phyloP scores from a whole-genome alignment of 352 stramenopile species.

The Pelagophyceae sp. region DNA sequence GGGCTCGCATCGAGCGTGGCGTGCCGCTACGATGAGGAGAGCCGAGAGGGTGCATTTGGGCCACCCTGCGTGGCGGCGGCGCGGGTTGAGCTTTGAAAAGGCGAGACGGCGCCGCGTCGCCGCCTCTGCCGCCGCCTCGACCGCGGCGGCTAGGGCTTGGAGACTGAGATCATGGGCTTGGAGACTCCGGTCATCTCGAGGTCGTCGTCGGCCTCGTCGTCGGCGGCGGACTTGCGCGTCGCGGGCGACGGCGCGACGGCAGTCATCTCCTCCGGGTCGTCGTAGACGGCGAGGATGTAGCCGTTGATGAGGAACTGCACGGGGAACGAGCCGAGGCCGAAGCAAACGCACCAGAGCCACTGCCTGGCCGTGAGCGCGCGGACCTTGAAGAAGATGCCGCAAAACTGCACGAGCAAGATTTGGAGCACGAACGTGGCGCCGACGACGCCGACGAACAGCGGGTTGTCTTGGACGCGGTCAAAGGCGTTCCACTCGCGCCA shows the following conservation, averaged over 20 bases:
- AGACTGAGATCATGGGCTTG: background rate
- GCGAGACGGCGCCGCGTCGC: no score
- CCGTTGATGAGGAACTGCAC: slow-evolving; percentile 59
- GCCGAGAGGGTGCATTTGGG: background rate
- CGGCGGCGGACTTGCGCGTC: background rate
- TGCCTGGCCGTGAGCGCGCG: slow-evolving; percentile 42
- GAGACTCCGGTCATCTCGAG: background rate
- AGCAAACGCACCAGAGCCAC: slow-evolving; percentile 50
- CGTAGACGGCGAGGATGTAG: slow-evolving; percentile 15
- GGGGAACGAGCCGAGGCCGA: slow-evolving; percentile 50
- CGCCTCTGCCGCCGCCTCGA: no score
- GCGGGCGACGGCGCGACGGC: no score
- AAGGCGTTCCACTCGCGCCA: slow-evolving; percentile 69
- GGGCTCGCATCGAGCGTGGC: no score
- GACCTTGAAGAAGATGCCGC: slow-evolving; percentile 52
- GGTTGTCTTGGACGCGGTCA: slow-evolving; percentile 72
- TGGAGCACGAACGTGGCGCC: slow-evolving; percentile 75
- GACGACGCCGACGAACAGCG: slow-evolving; percentile 78
- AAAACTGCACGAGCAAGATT: slow-evolving; percentile 85
- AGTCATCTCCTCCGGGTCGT: no score
- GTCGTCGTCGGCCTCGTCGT: background rate
- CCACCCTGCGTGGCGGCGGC: no score
- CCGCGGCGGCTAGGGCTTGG: background rate
- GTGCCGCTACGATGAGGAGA: background rate
- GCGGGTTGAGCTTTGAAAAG: background rate